Percentiles rank a stretch among this genome's conserved stretches.
phyloP scores from a whole-genome alignment of 768 basidiomycete genomes.

The Trametes cubensis region DNA sequence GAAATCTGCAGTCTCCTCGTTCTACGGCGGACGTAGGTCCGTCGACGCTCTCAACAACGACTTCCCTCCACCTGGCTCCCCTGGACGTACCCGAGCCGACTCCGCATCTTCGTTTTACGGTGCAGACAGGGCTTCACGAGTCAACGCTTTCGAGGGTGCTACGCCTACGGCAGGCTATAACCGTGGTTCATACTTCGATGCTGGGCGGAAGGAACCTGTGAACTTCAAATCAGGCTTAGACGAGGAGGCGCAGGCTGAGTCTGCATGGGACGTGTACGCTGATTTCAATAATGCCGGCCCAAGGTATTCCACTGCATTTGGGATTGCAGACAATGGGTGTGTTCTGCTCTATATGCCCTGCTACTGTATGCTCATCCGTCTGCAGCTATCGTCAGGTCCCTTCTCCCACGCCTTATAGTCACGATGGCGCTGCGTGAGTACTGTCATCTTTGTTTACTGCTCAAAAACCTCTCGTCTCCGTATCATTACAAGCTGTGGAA shows the following conservation, averaged over 20 bases:
- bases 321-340: slow-evolving; percentile 47
- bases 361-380: neutral
- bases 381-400: slow-evolving; percentile 33
- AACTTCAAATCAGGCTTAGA: slow-evolving; percentile 57
- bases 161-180: slow-evolving; percentile 73
- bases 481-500: no score
- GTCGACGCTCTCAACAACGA: slow-evolving; percentile 62
- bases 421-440: slow-evolving; percentile 14
- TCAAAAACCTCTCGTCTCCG: no score
- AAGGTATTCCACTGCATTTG: slow-evolving; percentile 69
- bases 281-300: slow-evolving; percentile 90
- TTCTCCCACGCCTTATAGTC: slow-evolving; percentile 22
- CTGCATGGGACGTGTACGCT: slow-evolving; percentile 79
- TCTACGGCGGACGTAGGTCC: slow-evolving; percentile 72
- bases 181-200: slow-evolving; percentile 63
- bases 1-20: slow-evolving; percentile 79
- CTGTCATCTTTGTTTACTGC: neutral
- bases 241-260: slow-evolving; percentile 63
- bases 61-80: slow-evolving; percentile 39
- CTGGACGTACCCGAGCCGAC: slow-evolving; percentile 58
- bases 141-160: slow-evolving; percentile 42
- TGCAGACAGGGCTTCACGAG: slow-evolving; percentile 40
- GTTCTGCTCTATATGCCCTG: neutral
- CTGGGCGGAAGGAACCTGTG: slow-evolving; percentile 74
- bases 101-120: slow-evolving; percentile 66